A percentile compares a stretch with the other conserved stretches of the same genome.
Evolutionary conservation across 1,139 yeast species (phyloP).

Genomic region (Yamadazyma buinensis): DNA sequence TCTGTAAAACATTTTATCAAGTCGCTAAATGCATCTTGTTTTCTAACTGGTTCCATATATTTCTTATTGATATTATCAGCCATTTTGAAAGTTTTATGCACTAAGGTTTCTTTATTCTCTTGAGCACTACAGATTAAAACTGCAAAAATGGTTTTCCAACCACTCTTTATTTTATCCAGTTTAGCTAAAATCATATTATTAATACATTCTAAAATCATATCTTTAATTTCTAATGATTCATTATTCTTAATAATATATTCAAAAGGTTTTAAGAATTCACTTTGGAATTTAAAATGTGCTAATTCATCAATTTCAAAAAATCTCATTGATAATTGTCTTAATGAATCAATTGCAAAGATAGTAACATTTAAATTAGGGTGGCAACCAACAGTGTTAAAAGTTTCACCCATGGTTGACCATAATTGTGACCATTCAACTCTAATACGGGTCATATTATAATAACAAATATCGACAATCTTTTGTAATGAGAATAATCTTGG

Average conservation of each 20-base stretch:
- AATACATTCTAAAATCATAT: constrained; percentile 87
- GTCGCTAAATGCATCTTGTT: constrained; percentile 72
- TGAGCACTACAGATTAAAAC: constrained; percentile 67
- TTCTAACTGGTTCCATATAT: constrained; percentile 58
- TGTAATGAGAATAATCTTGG: constrained; percentile 93
- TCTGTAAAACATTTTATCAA: constrained; percentile 75
- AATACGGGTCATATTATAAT: constrained; percentile 94
- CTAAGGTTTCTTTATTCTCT: constrained; percentile 54
- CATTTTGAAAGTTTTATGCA: constrained; percentile 59
- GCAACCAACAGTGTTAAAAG: constrained; percentile 83
- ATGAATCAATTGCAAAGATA: constrained; percentile 88
- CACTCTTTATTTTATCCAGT: constrained; percentile 75
- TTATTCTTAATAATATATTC: constrained; percentile 73
- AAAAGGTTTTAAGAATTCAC: constrained; percentile 89
- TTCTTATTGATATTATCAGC: constrained; percentile 61
- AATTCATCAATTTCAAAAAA: constrained; percentile 92
- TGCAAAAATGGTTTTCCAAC: constrained; percentile 89
- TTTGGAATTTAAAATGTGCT: constrained; percentile 92
- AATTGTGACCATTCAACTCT: constrained; percentile 95
- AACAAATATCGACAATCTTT: constrained; percentile 95
- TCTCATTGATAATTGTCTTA: constrained; percentile 88
- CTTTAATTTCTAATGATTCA: constrained; percentile 68
- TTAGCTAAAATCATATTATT: constrained; percentile 82
- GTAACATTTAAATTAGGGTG: constrained; percentile 74
- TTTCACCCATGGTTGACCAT: constrained; percentile 92